Evolutionary conservation across 2,329 filamentous ascomycete genomes (phyloP), one percentile per base, ranked within the genome.

Genomic region (Colletotrichum viniferum): DNA sequence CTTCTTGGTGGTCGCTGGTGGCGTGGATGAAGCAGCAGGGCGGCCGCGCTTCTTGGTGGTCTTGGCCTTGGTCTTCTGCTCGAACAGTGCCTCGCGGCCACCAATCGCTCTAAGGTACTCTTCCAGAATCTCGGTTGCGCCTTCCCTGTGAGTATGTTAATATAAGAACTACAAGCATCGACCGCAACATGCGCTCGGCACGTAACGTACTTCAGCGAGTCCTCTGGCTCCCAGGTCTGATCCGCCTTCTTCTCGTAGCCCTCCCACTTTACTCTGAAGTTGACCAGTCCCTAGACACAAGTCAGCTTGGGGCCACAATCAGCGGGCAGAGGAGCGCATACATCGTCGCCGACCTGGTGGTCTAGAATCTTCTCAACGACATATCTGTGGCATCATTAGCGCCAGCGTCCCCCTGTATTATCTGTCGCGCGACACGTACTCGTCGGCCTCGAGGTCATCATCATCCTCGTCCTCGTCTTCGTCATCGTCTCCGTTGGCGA

Each of bases 251-350:
- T 90, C 0, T 94, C 91, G 77, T 93, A 97, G 4, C 94, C 94
- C 77, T 94, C 91, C 95, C 95, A 97, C 80, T 96, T 96, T 43
- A 97, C 94, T 67, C 93, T 88, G 80, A 94, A 96, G 62, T 88
- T 88, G 1, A 92, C 80, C 6, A 82, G 81, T 24, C 90, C 90
- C 85, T 91, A 74, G 12, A 10, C 56, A 12, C 24, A 70, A 16
- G 61, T 73, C 12, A 69, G 74, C 12, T 73, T 68, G 32, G 16
- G 48, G 38, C 24, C 34, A 55, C 26, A n/a, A 12, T 18, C 8
- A 14, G 7, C 13, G 12, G 7, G 12, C 36, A 21, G 14, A 12
- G 30, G 69, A 24, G 48, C 16, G 80, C 87, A 74, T 82, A 92
- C 91, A 67, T 90, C 85, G 48, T 90, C 87, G 48, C 90, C 87